Percentiles rank a stretch among this genome's conserved stretches.
Evolutionary conservation across 2,329 filamentous ascomycete genomes (phyloP).

Genomic region (Dothistroma septosporum): DNA sequence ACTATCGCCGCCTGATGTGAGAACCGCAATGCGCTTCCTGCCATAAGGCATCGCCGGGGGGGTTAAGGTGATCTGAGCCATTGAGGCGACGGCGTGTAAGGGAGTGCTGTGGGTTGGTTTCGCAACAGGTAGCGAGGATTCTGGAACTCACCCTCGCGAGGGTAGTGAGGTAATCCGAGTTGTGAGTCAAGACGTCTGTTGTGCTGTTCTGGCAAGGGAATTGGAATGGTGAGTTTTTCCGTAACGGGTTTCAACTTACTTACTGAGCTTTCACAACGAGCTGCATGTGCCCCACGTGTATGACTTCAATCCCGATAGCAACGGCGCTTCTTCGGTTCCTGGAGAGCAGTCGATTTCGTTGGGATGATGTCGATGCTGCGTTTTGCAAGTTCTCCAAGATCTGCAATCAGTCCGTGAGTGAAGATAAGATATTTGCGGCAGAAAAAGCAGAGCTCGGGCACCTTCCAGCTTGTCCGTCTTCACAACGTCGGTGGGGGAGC

Average conservation of each 20-base stretch:
- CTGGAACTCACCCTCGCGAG: neutral
- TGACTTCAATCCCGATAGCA: too few relatives aligned
- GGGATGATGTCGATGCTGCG: too few relatives aligned
- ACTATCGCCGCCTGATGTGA: slow-evolving; percentile 92
- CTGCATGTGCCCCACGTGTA: too few relatives aligned
- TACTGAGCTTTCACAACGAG: too few relatives aligned
- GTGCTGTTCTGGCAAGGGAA: too few relatives aligned
- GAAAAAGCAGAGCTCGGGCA: neutral
- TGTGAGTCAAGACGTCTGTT: too few relatives aligned
- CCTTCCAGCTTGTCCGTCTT: neutral
- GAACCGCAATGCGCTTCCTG: slow-evolving; percentile 72
- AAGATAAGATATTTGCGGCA: neutral
- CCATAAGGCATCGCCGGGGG: slow-evolving; percentile 30
- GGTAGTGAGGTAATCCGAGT: neutral
- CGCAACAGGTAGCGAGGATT: neutral
- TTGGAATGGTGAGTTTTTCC: too few relatives aligned
- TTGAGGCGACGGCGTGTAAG: slow-evolving; percentile 14
- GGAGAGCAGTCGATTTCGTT: too few relatives aligned
- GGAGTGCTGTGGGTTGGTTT: neutral
- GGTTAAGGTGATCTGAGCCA: slow-evolving; percentile 32
- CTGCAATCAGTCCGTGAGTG: neutral
- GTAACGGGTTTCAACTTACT: too few relatives aligned
- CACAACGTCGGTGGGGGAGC: neutral
- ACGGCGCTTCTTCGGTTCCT: too few relatives aligned
- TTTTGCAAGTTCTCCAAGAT: too few relatives aligned